Evolutionary conservation across 495 filamentous ascomycete genomes (phyloP), one percentile per base, ranked within the genome.

Genomic region (Penicillium turbatum): DNA sequence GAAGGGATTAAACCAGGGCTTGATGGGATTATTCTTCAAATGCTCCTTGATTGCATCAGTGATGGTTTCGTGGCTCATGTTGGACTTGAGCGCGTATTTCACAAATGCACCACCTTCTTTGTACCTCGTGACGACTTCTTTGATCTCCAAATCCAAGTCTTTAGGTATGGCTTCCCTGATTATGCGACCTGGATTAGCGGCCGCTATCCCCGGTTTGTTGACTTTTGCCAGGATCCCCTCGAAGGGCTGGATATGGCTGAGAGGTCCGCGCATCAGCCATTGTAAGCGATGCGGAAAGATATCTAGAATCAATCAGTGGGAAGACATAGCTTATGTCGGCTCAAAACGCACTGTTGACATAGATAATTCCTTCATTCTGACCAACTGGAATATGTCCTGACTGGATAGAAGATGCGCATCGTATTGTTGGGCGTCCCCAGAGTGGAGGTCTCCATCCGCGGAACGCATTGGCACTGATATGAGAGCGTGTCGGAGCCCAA

Each of bases 21-120:
- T 87, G 42, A 95, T 83, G 0, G 83, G 84, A n/a, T 85, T 75
- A 43, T 90, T 72, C 38, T 78, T 69, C 0, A 97, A 73, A 55
- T 87, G 74, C 0, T 69, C 54, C 21, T 78, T 72, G 3, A 86
- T 59, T 0, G 66, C 65, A 36, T 63, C 61, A 66, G 87, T 85
- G 19, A 95, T 79, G 17, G 86, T 82, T 9, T 76, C 66, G 21
- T 72, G 61, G 1, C 73, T 68, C 13, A 82, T 71, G 3, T 72
- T 75, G 9, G 70, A 60, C 15, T 80, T 74, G 59, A 89, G 78
- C 6, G 77, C 76, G 69, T 95, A 93, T 66, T 95, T 97, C 60
- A 97, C 83, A 69, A 93, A 97, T 7, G 90, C 89, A 8, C 95
- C 93, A 19, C 92, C 95, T 65, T 98, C 93, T 59, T 92, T 91